A percentile compares a stretch with the other conserved stretches of the same genome.
Evolutionary conservation across 129 eudicot genomes (phyloP).

Genomic region (Chrysanthemum makinoi): DNA sequence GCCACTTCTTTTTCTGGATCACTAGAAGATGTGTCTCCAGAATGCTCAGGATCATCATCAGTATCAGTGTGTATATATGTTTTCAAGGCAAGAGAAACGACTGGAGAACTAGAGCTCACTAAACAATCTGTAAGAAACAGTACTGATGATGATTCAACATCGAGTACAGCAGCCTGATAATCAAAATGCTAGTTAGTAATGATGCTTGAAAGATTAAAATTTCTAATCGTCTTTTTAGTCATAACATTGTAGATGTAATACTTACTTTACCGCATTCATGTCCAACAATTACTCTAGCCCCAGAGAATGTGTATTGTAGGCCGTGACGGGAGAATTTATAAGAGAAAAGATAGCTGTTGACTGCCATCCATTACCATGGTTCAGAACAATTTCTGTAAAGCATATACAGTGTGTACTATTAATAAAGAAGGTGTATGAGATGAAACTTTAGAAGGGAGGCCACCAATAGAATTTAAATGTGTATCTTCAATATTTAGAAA

Average conservation of each 20-base stretch:
- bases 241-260: neutral
- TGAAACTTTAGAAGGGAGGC: neutral
- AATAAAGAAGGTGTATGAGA: too few relatives aligned
- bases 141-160: slow-evolving; percentile 52
- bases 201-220: neutral
- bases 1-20: slow-evolving; percentile 50
- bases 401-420: slow-evolving; percentile 4
- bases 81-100: slow-evolving; percentile 53
- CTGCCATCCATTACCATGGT: slow-evolving; percentile 40
- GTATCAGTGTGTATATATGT: slow-evolving; percentile 29
- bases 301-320: slow-evolving; percentile 52
- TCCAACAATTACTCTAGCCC: slow-evolving; percentile 78
- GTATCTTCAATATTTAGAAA: slow-evolving; percentile 2
- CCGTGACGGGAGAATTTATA: slow-evolving; percentile 60
- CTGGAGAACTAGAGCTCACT: slow-evolving; percentile 42
- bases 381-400: slow-evolving; percentile 51
- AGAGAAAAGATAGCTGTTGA: slow-evolving; percentile 62
- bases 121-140: slow-evolving; percentile 59
- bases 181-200: slow-evolving; percentile 16
- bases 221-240: neutral
- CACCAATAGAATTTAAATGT: neutral
- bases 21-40: slow-evolving; percentile 32
- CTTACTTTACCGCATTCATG: slow-evolving; percentile 77
- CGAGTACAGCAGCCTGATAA: slow-evolving; percentile 80
- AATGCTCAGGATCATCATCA: slow-evolving; percentile 28